phyloP scores from a whole-genome alignment of 2,329 filamentous ascomycete species.

The Ophiobolus disseminans region DNA sequence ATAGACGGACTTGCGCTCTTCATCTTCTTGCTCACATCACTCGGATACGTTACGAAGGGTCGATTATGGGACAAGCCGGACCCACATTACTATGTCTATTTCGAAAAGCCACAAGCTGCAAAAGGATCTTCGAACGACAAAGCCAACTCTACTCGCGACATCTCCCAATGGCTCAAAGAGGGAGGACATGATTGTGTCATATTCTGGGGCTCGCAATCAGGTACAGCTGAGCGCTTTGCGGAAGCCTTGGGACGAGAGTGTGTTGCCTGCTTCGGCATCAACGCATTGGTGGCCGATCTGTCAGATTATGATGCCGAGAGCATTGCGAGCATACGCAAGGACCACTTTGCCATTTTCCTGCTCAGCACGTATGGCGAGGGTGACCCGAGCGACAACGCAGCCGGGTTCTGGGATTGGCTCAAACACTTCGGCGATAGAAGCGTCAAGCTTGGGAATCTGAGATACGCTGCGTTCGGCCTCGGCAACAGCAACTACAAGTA shows the following conservation, averaged over 20 bases:
- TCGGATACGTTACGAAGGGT: constrained; percentile 54
- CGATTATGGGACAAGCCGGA: constrained; percentile 58
- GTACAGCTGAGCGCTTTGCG: constrained; percentile 55
- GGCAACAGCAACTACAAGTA: constrained; percentile 58
- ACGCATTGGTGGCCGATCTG: constrained; percentile 53
- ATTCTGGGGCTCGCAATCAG: constrained; percentile 60
- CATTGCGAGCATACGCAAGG: constrained; percentile 38
- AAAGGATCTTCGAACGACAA: constrained; percentile 32
- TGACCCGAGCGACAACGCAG: constrained; percentile 50
- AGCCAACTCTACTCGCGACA: constrained; percentile 51
- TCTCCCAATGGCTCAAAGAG: constrained; percentile 54
- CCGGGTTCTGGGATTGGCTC: constrained; percentile 45
- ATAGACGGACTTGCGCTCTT: constrained; percentile 49
- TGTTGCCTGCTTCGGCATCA: constrained; percentile 50
- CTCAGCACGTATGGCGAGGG: constrained; percentile 50
- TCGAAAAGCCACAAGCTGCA: constrained; percentile 57
- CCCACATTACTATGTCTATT: constrained; percentile 58
- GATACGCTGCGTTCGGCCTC: constrained; percentile 54
- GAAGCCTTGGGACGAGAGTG: constrained; percentile 52
- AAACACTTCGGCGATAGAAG: constrained; percentile 31
- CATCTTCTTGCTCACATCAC: constrained; percentile 45
- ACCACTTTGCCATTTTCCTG: constrained; percentile 45
- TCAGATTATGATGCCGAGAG: constrained; percentile 57
- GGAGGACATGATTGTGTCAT: constrained; percentile 46
- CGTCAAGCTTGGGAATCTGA: constrained; percentile 34